Evolutionary conservation across 1,139 yeast genomes (phyloP), one percentile per base, ranked within the genome.

Genomic region (Scheffersomyces insectosa): DNA sequence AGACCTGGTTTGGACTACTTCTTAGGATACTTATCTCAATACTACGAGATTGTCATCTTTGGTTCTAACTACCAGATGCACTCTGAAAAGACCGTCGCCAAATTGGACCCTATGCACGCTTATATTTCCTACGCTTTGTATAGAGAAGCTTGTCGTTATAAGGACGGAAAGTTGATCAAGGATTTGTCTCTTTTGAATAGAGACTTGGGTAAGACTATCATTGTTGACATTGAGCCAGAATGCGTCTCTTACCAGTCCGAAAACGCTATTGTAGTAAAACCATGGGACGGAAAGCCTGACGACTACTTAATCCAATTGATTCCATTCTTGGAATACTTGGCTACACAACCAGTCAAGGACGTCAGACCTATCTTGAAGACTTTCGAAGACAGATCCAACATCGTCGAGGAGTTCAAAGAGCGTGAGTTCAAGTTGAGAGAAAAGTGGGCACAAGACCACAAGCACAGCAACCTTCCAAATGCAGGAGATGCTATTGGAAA

Each of bases 1-100:
- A 88, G 99, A 72, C 99, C 99, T 36, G 99, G 99, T 47, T 83
- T 89, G 49, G 99, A 95, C 68, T 95, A 95, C 75, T 93, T 93
- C 72, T 74, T 93, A 64, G 96, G 96, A 31, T 93, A 93, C 68
- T 76, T 93, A 57, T 88, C 97, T 5, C 97, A 89, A 68, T 91
- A 90, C 72, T 93, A 93, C 68, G 99, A 93, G 70, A 85, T 93
- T 61, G 98, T 95, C 44, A 72, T 95, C 42, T 93, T 93, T 63
- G 82, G 95, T 30, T 82, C 90, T 48, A 88, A 88, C 65, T 86
- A 87, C 59, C 87, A 85, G 80, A 85, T 87, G 72, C 86, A 86
- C 63, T 82, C 95, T 47, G 97, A 91, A 62, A 85, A 80, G 56
- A 80, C 90, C 37, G 90, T 90, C 41, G 82, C 83, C 51, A 90